Evolutionary conservation across 371 early-diverging fungal species (phyloP).

Genomic region (Zychaea mexicana): DNA sequence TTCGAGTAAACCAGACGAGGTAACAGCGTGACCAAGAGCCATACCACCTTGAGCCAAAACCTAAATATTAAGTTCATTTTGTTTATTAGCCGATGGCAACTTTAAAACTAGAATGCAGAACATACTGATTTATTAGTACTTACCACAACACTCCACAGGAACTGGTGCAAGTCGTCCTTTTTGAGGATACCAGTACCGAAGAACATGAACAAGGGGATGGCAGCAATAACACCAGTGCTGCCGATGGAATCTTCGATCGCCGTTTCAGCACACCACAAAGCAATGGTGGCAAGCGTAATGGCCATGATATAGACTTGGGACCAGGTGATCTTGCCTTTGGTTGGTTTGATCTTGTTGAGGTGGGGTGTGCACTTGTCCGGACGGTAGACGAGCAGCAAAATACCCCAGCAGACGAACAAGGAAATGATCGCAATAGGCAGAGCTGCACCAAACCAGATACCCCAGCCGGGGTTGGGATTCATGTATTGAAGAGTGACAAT

Average conservation of each 20-base stretch:
- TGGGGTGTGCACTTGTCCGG: slow-evolving; percentile 58
- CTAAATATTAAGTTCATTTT: slow-evolving; percentile 7
- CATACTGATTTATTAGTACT: no score
- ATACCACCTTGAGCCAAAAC: slow-evolving; percentile 95
- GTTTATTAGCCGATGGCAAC: no score
- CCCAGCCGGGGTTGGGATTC: slow-evolving; percentile 85
- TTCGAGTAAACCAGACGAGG: slow-evolving; percentile 52
- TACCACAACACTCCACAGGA: slow-evolving; percentile 95
- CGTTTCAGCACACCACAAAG: slow-evolving; percentile 88
- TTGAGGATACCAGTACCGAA: slow-evolving; percentile 87
- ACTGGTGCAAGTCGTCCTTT: slow-evolving; percentile 95
- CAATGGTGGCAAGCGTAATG: slow-evolving; percentile 69
- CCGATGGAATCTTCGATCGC: slow-evolving; percentile 76
- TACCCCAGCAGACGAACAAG: slow-evolving; percentile 78
- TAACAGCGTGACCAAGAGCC: slow-evolving; percentile 70
- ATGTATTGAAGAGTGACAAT: slow-evolving; percentile 85
- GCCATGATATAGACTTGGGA: slow-evolving; percentile 62
- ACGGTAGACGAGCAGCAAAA: slow-evolving; percentile 73
- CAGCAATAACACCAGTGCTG: slow-evolving; percentile 91
- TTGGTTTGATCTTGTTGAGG: slow-evolving; percentile 53
- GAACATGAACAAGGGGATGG: slow-evolving; percentile 85
- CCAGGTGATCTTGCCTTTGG: slow-evolving; percentile 52
- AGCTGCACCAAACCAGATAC: slow-evolving; percentile 81
- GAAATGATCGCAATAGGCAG: slow-evolving; percentile 76
- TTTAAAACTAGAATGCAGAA: no score